Evolutionary conservation across 306 rosid genomes (phyloP).

Genomic region (Medicago ruthenica): DNA sequence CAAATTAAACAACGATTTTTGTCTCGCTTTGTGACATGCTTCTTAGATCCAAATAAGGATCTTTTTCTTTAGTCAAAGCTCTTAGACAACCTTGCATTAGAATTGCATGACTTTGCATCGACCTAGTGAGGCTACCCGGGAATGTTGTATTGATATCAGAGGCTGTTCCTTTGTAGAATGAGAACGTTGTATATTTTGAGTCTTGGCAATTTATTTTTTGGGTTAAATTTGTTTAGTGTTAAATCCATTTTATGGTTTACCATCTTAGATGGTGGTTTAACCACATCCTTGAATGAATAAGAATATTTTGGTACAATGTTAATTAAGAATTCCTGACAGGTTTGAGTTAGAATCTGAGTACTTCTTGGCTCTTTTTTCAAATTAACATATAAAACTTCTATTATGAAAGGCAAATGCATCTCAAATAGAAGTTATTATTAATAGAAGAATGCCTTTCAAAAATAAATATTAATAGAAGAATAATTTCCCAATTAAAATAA

Average conservation of each 20-base stretch:
- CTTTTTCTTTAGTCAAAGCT: conserved; percentile 26
- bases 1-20: not conserved
- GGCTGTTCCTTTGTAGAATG: conserved; percentile 50
- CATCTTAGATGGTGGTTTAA: conserved; percentile 19
- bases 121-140: conserved; percentile 49
- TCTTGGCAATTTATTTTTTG: conserved; percentile 14
- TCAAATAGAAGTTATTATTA: too few species aligned
- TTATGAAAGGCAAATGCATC: too few species aligned
- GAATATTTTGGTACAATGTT: conserved; percentile 24
- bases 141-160: conserved; percentile 54
- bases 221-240: conserved; percentile 47
- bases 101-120: conserved; percentile 33
- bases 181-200: conserved; percentile 35
- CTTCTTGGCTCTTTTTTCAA: not conserved
- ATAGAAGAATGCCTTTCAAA: too few species aligned
- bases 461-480: too few species aligned
- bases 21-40: conserved; percentile 9
- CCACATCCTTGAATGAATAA: conserved; percentile 36
- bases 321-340: conserved; percentile 22
- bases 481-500: too few species aligned
- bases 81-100: conserved; percentile 38
- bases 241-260: conserved; percentile 37
- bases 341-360: not conserved
- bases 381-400: too few species aligned
- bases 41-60: conserved; percentile 18